Evolutionary conservation across 1,284 basidiomycete species (phyloP), one percentile per base, ranked within the genome.

Genomic region (Spongispora temasekensis): DNA sequence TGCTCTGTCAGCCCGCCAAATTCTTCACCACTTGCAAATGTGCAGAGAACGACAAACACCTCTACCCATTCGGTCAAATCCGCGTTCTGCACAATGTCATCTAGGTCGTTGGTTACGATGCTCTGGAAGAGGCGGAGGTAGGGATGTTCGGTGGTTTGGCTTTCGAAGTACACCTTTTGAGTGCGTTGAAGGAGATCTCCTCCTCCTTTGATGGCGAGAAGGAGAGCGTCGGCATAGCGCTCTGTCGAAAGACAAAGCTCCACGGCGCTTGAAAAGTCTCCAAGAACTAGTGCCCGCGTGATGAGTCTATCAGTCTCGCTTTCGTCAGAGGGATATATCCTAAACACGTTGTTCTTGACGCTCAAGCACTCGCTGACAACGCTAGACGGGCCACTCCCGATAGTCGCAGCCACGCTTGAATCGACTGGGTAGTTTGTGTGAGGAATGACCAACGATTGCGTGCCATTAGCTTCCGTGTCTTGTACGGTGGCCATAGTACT

Each of bases 101-200:
- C 83, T 15, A 99, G 85, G 70, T 98, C 96, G 71, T 96, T 90
- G 56, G 90, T 91, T 61, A 98, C 94, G 70, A 99, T 95, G 27
- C 91, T 94, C 76, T 98, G 95, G 85, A 97, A 95, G 7, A 99
- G 84, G 35, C 97, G 93, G 27, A 98, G 85, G 77, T 98, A 98
- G 0, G 95, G 94, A 23, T 93, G 79, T 8, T 85, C 79, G 15
- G 87, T 82, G 5, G 92, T 93, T 62, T 88, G 86, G 56, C 88
- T 84, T 71, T 93, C 90, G 71, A 99, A 99, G 79, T 98, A 99
- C 0, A 92, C 90, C 75, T 94, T 94, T 72, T 98, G 96, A 0
- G 95, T 97, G 59, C 87, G 87, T 48, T 89, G 87, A 25, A 99
- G 81, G n/a, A 99, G 87, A 51, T 95, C 93, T 0, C 90, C 83